Evolutionary conservation across 139 green algal species (phyloP).

Genomic region (Coccomyxa sp.): DNA sequence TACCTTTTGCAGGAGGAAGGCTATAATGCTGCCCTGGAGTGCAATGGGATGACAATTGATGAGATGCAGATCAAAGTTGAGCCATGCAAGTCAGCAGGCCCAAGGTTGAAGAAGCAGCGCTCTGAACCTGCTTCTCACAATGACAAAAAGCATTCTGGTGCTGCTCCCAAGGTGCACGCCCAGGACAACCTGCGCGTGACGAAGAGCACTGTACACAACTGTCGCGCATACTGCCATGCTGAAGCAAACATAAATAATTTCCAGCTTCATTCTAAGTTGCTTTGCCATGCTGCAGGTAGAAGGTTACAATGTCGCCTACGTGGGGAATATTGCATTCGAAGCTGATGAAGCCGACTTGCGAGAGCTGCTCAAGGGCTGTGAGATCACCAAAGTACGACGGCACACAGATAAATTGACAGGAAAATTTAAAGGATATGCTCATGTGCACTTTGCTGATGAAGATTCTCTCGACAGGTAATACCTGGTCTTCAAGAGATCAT

Average conservation of each 20-base stretch:
- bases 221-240: no score
- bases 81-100: conserved; percentile 18
- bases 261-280: not conserved
- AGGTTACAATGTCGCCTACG: conserved; percentile 77
- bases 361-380: conserved; percentile 57
- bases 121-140: conserved; percentile 21
- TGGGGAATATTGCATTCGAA: conserved; percentile 78
- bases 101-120: conserved; percentile 7
- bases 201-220: no score
- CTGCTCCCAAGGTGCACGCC: conserved; percentile 13
- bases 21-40: conserved; percentile 67
- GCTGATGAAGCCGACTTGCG: conserved; percentile 42
- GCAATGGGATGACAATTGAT: conserved; percentile 48
- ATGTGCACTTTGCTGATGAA: conserved; percentile 79
- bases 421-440: conserved; percentile 74
- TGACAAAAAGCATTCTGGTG: not conserved
- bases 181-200: no score
- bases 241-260: no score
- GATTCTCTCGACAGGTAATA: conserved; percentile 49
- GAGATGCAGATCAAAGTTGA: conserved; percentile 57
- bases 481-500: not conserved
- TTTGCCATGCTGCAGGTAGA: not conserved
- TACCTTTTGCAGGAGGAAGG: conserved; percentile 38
- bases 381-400: conserved; percentile 54
- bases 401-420: conserved; percentile 78